Conservation (phyloP, 2,329 filamentous ascomycete genomes). For the Claviceps humidiphila region DNA sequence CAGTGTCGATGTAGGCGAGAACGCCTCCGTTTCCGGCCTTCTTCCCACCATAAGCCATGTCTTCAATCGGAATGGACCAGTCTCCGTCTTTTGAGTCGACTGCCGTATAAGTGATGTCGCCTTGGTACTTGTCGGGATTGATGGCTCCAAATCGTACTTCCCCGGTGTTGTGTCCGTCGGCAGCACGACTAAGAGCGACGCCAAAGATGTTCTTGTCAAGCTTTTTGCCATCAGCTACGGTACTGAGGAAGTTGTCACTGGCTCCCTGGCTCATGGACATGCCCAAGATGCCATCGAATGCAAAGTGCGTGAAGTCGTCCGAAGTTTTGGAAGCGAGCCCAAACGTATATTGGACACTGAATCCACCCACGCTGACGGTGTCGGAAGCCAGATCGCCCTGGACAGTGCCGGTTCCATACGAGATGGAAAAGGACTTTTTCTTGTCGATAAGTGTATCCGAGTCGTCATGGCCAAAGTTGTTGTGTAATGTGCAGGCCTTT, state of each 20-base stretch:
- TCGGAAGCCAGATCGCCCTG: conserved; percentile 54
- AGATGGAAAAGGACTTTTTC: conserved; percentile 45
- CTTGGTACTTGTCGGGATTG: conserved; percentile 53
- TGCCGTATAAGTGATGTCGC: conserved; percentile 53
- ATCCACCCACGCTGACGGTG: conserved; percentile 49
- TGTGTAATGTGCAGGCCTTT: conserved; percentile 54
- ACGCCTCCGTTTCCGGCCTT: conserved; percentile 40
- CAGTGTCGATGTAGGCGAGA: conserved; percentile 68
- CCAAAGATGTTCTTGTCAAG: conserved; percentile 55
- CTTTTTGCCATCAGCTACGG: conserved; percentile 40
- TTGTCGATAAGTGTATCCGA: conserved; percentile 50
- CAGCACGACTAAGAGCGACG: conserved; percentile 54
- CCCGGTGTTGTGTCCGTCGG: conserved; percentile 55
- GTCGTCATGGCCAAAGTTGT: conserved; percentile 51
- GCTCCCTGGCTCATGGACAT: conserved; percentile 50
- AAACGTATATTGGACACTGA: conserved; percentile 53
- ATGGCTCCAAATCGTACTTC: conserved; percentile 64
- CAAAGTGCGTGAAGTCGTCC: conserved; percentile 61
- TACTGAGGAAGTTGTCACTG: conserved; percentile 54
- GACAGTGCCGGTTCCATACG: conserved; percentile 68
- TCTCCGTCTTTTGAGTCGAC: conserved; percentile 37
- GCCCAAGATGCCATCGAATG: conserved; percentile 80
- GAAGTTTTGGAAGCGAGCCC: conserved; percentile 62
- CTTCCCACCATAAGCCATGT: conserved; percentile 48
- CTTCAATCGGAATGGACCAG: conserved; percentile 63